Evolutionary conservation across 257 asterid species (phyloP), one percentile per base, ranked within the genome.

Genomic region (Salvia rosmarinus): DNA sequence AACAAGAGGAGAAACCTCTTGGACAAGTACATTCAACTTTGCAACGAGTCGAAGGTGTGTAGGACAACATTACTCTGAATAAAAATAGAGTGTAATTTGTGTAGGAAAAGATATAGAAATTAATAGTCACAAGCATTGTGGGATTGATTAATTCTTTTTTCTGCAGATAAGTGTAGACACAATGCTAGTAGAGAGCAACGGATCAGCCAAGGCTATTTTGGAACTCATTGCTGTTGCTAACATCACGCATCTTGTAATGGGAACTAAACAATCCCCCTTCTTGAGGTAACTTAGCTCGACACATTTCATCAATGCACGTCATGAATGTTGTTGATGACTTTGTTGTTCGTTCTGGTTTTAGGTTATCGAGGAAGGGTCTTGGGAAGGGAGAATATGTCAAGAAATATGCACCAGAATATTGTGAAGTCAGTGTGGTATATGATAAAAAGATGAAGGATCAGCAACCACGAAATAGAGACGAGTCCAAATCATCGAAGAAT

Each of bases 131-230:
- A n/a, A n/a, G n/a, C n/a, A n/a, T n/a, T n/a, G n/a, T n/a, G n/a
- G n/a, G n/a, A 2, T 0, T 1, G 6, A 3, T 39, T 39, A 10
- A 17, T n/a, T n/a, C n/a, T 17, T 51, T 5, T 3, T 47, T 32
- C 51, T 64, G 71, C 76, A 91, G 96, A 85, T 91, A 30, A 75
- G 61, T 13, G 97, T 83, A 71, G 97, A 89, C 64, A 89, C 96
- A 19, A 87, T 87, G 89, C 85, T 91, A 59, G 82, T 89, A 72
- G 97, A 91, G 85, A 91, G 96, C 87, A 87, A 73, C 67, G 82
- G 89, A 73, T 67, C 89, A 42, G 76, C 83, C 32, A 89, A 91
- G 79, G 87, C 97, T 54, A 86, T 91, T 43, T 13, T 89, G 37
- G 95, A 89, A 63, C 88, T 89, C 67, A 86, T 89, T 72, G 79